Conservation (phyloP, 139 green algal species). For the Asterochloris sp. region DNA sequence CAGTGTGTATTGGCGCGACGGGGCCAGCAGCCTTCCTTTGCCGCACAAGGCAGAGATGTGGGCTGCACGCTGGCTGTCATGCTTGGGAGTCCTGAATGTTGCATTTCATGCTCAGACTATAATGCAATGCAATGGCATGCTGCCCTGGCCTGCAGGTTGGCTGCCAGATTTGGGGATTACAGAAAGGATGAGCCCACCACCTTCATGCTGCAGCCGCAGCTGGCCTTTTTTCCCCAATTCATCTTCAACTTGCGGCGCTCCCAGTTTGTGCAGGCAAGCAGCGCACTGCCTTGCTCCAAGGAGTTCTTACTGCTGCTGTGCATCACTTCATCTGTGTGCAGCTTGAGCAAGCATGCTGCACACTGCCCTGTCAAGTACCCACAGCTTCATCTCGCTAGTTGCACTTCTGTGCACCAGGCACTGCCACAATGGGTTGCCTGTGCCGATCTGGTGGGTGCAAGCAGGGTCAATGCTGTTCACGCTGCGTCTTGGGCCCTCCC, state of each 20-base stretch:
- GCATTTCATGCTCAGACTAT: slow-evolving; percentile 9
- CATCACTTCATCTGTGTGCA: no score
- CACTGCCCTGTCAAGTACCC: no score
- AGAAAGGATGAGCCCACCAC: slow-evolving; percentile 89
- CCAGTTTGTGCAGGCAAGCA: slow-evolving; percentile 84
- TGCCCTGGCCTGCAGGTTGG: slow-evolving; percentile 70
- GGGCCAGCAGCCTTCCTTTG: background rate
- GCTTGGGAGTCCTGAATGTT: background rate
- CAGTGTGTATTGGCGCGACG: no score
- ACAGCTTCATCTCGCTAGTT: no score
- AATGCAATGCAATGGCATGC: slow-evolving; percentile 1
- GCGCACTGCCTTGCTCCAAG: background rate
- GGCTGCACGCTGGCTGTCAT: background rate
- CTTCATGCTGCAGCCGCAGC: slow-evolving; percentile 84
- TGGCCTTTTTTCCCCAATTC: slow-evolving; percentile 97
- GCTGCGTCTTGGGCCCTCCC: no score
- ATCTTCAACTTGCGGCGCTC: slow-evolving; percentile 98
- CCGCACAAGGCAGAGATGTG: background rate
- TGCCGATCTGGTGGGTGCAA: no score
- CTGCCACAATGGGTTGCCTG: no score
- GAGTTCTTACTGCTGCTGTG: no score
- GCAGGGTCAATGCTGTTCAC: no score
- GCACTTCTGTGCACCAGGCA: no score
- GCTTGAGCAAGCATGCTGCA: no score
- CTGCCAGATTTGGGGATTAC: slow-evolving; percentile 61